A percentile compares a stretch with the other conserved stretches of the same genome.
Evolutionary conservation across 2,329 filamentous ascomycete genomes (phyloP).

Genomic region (Hymenoscyphus salicellus): DNA sequence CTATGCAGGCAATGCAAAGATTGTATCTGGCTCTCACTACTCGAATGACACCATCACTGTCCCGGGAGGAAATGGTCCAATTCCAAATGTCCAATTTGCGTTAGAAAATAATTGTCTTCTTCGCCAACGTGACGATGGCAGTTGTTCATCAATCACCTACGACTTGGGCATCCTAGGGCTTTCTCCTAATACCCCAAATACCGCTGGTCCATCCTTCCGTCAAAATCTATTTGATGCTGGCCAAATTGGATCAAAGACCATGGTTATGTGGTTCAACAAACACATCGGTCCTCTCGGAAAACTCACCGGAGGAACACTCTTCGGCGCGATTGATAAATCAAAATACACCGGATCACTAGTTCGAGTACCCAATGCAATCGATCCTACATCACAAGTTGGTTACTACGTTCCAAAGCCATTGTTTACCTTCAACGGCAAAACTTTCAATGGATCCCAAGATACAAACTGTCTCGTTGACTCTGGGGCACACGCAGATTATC

Average conservation of each 20-base stretch:
- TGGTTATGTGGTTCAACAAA: constrained; percentile 39
- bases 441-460: constrained; percentile 17
- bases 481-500: constrained; percentile 31
- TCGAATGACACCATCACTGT: constrained; percentile 31
- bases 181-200: constrained; percentile 29
- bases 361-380: constrained; percentile 26
- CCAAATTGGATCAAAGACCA: constrained; percentile 31
- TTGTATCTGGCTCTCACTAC: constrained; percentile 14
- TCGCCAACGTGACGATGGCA: constrained; percentile 21
- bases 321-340: constrained; percentile 37
- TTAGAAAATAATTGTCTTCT: constrained; percentile 30
- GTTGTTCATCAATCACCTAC: constrained; percentile 26
- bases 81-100: constrained; percentile 32
- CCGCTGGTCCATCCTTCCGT: constrained; percentile 33
- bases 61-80: constrained; percentile 24
- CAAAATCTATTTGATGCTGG: constrained; percentile 35
- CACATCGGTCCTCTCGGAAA: constrained; percentile 25
- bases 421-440: constrained; percentile 27
- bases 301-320: constrained; percentile 34
- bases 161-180: constrained; percentile 36
- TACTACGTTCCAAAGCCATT: constrained; percentile 28
- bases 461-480: constrained; percentile 37
- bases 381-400: constrained; percentile 13
- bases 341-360: constrained; percentile 38
- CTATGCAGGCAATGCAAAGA: constrained; percentile 22